A percentile compares a stretch with the other conserved stretches of the same genome.
Evolutionary conservation across 2,329 filamentous ascomycete genomes (phyloP).

Genomic region (Aureobasidium namibiae): DNA sequence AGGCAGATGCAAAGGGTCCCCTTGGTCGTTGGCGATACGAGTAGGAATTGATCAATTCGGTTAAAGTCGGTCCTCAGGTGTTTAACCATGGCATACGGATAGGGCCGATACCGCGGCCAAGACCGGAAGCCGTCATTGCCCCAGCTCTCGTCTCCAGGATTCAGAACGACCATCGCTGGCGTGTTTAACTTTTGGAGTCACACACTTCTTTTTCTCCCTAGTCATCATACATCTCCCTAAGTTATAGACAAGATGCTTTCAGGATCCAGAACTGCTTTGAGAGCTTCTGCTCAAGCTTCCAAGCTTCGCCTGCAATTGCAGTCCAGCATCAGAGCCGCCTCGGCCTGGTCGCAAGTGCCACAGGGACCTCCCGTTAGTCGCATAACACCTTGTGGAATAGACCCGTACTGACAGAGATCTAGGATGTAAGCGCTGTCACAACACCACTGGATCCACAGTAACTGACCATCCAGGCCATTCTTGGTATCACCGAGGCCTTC

Average conservation of each 20-base stretch:
- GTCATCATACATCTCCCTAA: not conserved
- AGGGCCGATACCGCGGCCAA: constrained; percentile 13
- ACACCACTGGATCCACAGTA: not conserved
- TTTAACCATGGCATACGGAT: not conserved
- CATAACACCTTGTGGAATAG: too few relatives aligned
- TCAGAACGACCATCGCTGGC: not conserved
- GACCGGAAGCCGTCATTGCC: constrained; percentile 4
- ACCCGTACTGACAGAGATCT: not conserved
- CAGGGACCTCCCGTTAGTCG: constrained; percentile 70
- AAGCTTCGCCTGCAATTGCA: constrained; percentile 17
- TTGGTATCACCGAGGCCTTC: constrained; percentile 95
- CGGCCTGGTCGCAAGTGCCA: constrained; percentile 83
- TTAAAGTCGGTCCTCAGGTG: constrained; percentile 6
- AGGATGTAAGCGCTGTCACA: constrained; percentile 2
- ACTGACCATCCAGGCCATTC: constrained; percentile 47
- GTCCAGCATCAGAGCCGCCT: constrained; percentile 52
- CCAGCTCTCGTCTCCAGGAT: constrained; percentile 13
- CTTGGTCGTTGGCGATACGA: not conserved
- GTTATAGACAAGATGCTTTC: constrained; percentile 14
- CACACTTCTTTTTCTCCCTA: not conserved
- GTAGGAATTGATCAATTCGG: not conserved
- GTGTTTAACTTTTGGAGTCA: constrained; percentile 12
- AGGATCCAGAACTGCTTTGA: constrained; percentile 14
- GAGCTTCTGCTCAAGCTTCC: constrained; percentile 15
- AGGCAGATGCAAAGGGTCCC: too few relatives aligned